Base-by-base conservation (phyloP, 306 rosid genomes). In the Fragaria iinumae region DNA sequence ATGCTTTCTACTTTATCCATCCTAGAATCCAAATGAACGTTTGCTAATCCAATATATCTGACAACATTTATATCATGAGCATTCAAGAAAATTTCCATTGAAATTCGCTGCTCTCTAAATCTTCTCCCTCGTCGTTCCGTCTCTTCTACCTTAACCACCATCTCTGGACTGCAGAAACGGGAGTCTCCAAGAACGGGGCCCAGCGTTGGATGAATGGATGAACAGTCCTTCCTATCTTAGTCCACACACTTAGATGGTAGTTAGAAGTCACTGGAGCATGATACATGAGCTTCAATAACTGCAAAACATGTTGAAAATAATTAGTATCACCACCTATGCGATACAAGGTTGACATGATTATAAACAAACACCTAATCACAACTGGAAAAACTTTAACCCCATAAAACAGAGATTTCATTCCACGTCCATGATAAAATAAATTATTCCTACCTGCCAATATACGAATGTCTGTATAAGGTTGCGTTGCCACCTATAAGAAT, bases 111-210 rank as follows among this genome's bases (percentile, higher is more conserved):
- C 53, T 3, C 8, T 23, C 49, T 50, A 63, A 29, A 9, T 70
- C 34, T 11, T 3, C 74, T n/a, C 62, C 79, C 47, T 60, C 75
- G 44, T 27, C 50, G 73, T 73, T 36, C 14, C 9, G 41, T 49
- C 27, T 89, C 90, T 89, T 89, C 90, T 89, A 90, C 85, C 98
- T 87, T 79, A 94, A 80, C 98, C 96, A 92, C 98, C 98, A 94
- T 78, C 95, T 87, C 79, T 94, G 96, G 27, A 84, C 83, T 25
- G 96, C 88, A 48, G 96, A 80, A 82, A 94, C 20, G 1, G 96
- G 96, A 36, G 96, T 80, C 29, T 83, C 89, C 71, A 94, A 82
- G 81, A 90, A 87, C 0, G 96, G 96, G 7, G 93, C 86, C 38
- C 88, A 81, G 62, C 89, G 89, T 64, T 88, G 81, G 82, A 94